Percentiles rank a stretch among this genome's conserved stretches.
Conservation (phyloP, 306 rosid genomes). For the Prunus padus region DNA sequence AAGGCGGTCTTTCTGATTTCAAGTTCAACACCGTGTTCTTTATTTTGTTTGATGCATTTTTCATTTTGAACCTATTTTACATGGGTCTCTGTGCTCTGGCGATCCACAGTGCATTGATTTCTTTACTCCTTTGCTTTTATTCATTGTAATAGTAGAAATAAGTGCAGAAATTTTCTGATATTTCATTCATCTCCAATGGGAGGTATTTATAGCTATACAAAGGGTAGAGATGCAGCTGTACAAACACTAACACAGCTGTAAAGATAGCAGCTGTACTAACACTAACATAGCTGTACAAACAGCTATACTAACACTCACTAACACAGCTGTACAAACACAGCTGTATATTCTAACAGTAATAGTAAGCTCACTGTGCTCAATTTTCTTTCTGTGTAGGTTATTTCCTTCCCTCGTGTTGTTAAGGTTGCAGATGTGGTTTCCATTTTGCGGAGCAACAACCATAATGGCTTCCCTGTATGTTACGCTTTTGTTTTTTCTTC, state of each 20-base stretch:
- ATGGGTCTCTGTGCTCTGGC: background rate
- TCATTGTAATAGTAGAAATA: constrained; percentile 11
- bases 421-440: constrained; percentile 90
- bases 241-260: no score
- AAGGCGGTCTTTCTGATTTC: background rate
- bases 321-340: no score
- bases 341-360: no score
- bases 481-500: constrained; percentile 5
- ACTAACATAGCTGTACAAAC: no score
- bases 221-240: no score
- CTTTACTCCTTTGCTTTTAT: background rate
- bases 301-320: no score
- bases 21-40: background rate
- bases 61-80: background rate
- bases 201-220: no score
- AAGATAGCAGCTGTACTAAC: no score
- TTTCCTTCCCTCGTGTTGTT: constrained; percentile 81
- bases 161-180: no score
- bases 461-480: constrained; percentile 97
- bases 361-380: constrained; percentile 4
- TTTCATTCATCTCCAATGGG: no score
- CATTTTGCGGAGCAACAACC: constrained; percentile 77
- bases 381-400: constrained; percentile 57
- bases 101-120: background rate
- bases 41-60: background rate